Evolutionary conservation across 768 basidiomycete genomes (phyloP).

Genomic region (Cubamyces sp.): DNA sequence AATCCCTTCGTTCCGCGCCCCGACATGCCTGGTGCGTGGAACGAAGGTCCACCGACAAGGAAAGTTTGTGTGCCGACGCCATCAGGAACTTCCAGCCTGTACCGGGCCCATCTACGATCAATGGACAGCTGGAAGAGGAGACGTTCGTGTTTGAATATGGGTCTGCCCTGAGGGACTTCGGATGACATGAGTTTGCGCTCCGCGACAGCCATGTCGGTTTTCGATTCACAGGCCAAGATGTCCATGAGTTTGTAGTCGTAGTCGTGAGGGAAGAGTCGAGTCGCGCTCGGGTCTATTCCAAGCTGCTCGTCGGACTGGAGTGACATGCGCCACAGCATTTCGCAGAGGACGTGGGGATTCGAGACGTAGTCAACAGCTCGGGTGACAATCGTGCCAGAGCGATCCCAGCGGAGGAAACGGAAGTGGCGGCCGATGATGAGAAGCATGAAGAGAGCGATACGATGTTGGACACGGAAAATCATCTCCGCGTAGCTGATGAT

Average conservation of each 20-base stretch:
- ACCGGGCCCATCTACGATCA: not conserved
- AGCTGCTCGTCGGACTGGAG: not conserved
- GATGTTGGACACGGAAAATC: constrained; percentile 14
- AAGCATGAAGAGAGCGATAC: constrained; percentile 10
- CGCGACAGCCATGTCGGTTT: not conserved
- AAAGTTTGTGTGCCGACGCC: not conserved
- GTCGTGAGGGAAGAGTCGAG: not conserved
- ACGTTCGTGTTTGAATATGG: constrained; percentile 11
- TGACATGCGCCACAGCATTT: not conserved
- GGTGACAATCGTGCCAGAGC: constrained; percentile 15
- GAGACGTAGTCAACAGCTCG: constrained; percentile 14
- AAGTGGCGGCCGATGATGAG: constrained; percentile 10
- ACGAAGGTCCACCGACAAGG: constrained; percentile 12
- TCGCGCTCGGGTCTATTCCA: not conserved
- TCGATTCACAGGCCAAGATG: not conserved
- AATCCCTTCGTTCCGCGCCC: constrained; percentile 22
- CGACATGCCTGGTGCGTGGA: constrained; percentile 5
- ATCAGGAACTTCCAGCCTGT: constrained; percentile 9
- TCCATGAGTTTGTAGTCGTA: not conserved
- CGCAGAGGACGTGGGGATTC: constrained; percentile 1
- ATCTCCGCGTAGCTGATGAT: constrained; percentile 11
- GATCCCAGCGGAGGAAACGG: constrained; percentile 16
- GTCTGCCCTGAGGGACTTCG: not conserved
- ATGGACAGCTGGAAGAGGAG: constrained; percentile 1
- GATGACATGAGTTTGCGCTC: not conserved